Base-by-base conservation (phyloP, 768 basidiomycete species). In the Suillus clintonianus region DNA sequence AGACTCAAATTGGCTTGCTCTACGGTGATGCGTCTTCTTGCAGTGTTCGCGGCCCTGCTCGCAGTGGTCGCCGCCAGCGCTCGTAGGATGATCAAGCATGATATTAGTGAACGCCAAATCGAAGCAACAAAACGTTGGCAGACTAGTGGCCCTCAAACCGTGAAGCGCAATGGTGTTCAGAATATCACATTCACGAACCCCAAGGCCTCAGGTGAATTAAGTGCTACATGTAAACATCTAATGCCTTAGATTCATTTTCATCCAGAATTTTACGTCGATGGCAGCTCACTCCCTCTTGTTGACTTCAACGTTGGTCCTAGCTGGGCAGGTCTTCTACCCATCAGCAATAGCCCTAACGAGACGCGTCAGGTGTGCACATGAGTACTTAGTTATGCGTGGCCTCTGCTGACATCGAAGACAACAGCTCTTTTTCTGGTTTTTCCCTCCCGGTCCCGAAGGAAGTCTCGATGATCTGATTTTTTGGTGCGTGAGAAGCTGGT, bases 361-460 rank as follows among this genome's bases (percentile, higher is more conserved):
- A 89, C 88, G 8, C 83, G 89, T 51, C 81, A 91, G 83, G 89
- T 88, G 24, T 24, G 56, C 9, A 53, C 10, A 41, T 24, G 70
- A 2, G 8, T n/a, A n/a, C n/a, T n/a, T n/a, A n/a, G n/a, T n/a
- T n/a, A n/a, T n/a, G n/a, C n/a, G n/a, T n/a, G n/a, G n/a, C n/a
- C 61, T 37, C 11, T 37, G 10, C 37, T 37, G 37, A 37, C 8
- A 37, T 11, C 41, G 45, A 22, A 14, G 42, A 32, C 9, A 0
- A 37, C 61, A 92, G 89, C 82, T 91, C 19, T 92, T 89, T 79
- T 92, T 92, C 77, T 91, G 90, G 90, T 89, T 91, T 76, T 91
- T 91, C 79, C 91, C 90, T 61, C 89, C 90, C 2, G 89, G 89
- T 4, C 88, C 88, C 1, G 77, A 86, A 68, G 90, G 89, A 22